Percentiles rank a stretch among this genome's conserved stretches.
phyloP scores from a whole-genome alignment of 352 stramenopile species.

The Globisporangium canariense region DNA sequence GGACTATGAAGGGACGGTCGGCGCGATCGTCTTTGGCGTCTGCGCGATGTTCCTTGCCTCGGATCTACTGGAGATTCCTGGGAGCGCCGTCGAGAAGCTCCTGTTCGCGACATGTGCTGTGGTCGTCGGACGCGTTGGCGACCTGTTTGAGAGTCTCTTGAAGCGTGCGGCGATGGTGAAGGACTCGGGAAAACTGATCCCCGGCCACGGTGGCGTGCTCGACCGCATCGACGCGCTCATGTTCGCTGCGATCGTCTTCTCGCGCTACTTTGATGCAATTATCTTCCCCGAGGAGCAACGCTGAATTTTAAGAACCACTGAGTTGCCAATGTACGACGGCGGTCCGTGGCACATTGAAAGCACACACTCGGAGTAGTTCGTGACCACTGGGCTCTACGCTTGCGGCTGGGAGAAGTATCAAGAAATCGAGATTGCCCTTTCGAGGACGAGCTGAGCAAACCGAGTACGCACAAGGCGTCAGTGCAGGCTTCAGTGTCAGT shows the following conservation, averaged over 20 bases:
- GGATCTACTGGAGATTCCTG: conserved; percentile 43
- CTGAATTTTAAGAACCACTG: not conserved
- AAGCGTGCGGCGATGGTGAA: conserved; percentile 95
- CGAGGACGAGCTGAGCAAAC: conserved; percentile 23
- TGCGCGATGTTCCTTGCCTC: conserved; percentile 83
- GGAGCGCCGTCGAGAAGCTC: conserved; percentile 57
- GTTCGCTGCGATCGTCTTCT: conserved; percentile 78
- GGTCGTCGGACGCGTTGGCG: conserved; percentile 91
- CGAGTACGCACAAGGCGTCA: conserved; percentile 16
- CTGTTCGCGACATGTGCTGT: conserved; percentile 87
- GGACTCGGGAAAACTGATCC: conserved; percentile 94
- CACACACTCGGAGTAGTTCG: conserved; percentile 30
- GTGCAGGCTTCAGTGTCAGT: too few relatives aligned
- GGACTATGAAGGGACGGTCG: conserved; percentile 93
- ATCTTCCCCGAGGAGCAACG: conserved; percentile 12
- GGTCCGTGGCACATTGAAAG: conserved; percentile 48
- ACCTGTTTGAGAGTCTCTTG: conserved; percentile 94
- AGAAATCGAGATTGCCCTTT: conserved; percentile 37
- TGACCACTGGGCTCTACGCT: conserved; percentile 43
- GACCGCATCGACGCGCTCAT: conserved; percentile 96
- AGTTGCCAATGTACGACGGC: conserved; percentile 29
- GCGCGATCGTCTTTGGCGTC: conserved; percentile 78
- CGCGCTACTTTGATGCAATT: conserved; percentile 48
- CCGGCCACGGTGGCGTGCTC: conserved; percentile 94
- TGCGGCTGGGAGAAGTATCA: conserved; percentile 41